Conservation (phyloP, 2,329 filamentous ascomycete genomes). For the Penicillium concentricum region DNA sequence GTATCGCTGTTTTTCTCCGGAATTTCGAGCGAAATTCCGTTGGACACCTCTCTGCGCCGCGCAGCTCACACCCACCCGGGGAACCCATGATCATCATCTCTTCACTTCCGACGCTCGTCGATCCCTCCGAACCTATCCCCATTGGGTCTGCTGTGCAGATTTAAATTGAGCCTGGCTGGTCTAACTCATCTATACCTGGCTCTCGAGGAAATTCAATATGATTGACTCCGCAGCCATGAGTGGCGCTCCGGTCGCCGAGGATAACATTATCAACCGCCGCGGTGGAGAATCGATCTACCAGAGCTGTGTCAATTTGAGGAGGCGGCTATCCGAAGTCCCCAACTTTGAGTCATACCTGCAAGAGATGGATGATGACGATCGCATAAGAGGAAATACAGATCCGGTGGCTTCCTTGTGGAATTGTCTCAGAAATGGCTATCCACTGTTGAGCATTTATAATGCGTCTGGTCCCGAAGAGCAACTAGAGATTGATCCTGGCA, state of each 20-base stretch:
- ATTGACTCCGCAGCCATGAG: conserved; percentile 34
- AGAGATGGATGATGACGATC: conserved; percentile 68
- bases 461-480: conserved; percentile 68
- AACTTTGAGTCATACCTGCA: conserved; percentile 74
- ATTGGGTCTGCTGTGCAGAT: conserved; percentile 35
- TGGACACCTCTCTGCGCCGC: conserved; percentile 1
- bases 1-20: neutral
- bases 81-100: conserved; percentile 32
- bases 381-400: conserved; percentile 62
- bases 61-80: conserved; percentile 13
- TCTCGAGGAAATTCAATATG: conserved; percentile 32
- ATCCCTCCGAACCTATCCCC: conserved; percentile 16
- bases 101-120: conserved; percentile 28
- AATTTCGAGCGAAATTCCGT: conserved; percentile 2
- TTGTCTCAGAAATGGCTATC: conserved; percentile 77
- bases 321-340: conserved; percentile 77
- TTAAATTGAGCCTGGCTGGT: conserved; percentile 26
- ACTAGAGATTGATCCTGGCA: conserved; percentile 65
- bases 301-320: conserved; percentile 83
- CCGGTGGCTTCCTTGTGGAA: conserved; percentile 91
- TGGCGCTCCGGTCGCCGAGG: conserved; percentile 61
- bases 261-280: conserved; percentile 96
- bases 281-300: conserved; percentile 96
- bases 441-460: conserved; percentile 87
- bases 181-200: conserved; percentile 17